Evolutionary conservation across 2,329 filamentous ascomycete genomes (phyloP).

Genomic region (Ramularia collo-cygni): DNA sequence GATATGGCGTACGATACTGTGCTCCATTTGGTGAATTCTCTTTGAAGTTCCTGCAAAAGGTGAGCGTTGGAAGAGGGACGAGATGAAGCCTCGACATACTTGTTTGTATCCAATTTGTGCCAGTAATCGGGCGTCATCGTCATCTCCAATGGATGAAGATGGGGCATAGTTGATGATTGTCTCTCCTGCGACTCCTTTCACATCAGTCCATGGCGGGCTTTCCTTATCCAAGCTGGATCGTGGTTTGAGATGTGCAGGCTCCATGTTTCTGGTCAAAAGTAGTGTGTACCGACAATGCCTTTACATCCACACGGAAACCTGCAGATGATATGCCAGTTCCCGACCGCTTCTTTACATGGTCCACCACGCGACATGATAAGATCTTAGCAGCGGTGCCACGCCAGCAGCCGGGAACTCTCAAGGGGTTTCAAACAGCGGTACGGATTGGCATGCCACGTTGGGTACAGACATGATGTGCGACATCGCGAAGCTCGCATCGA

Average conservation of each 20-base stretch:
- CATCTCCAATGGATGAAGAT: slow-evolving; percentile 16
- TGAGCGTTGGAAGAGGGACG: too few relatives aligned
- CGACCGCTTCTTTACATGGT: too few relatives aligned
- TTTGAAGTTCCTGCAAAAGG: slow-evolving; percentile 47
- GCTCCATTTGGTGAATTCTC: slow-evolving; percentile 61
- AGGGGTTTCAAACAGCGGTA: too few relatives aligned
- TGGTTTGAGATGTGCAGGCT: slow-evolving; percentile 6
- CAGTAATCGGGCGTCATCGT: slow-evolving; percentile 55
- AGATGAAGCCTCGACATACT: slow-evolving; percentile 32
- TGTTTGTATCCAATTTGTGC: slow-evolving; percentile 58
- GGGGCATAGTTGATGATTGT: not conserved
- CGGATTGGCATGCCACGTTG: too few relatives aligned
- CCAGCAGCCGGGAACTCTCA: too few relatives aligned
- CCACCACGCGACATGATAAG: too few relatives aligned
- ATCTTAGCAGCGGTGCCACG: too few relatives aligned
- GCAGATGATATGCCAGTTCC: not conserved
- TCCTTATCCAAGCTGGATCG: slow-evolving; percentile 8
- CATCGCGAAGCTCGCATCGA: too few relatives aligned
- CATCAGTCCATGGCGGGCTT: not conserved
- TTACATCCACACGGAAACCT: not conserved
- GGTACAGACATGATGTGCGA: too few relatives aligned
- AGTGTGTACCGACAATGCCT: too few relatives aligned
- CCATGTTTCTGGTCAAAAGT: slow-evolving; percentile 9
- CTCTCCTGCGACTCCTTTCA: not conserved
- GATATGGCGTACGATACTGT: slow-evolving; percentile 61